A percentile compares a stretch with the other conserved stretches of the same genome.
Conservation (phyloP, 1,284 basidiomycete species). For the Boletus smithii region DNA sequence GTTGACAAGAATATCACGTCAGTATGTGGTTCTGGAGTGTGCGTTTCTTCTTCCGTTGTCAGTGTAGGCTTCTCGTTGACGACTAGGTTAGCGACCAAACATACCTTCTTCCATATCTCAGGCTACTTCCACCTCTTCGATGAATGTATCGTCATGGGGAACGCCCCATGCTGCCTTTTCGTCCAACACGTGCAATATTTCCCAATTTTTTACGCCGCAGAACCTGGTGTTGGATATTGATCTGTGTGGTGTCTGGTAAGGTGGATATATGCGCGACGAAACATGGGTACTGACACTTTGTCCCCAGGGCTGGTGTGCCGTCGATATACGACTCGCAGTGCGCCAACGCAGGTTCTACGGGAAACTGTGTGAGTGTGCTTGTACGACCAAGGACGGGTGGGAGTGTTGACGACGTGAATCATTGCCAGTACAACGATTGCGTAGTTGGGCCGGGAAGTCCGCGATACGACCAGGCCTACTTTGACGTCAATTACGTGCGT, state of each 20-base stretch:
- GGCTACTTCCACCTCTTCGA: constrained; percentile 39
- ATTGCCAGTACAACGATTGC: constrained; percentile 38
- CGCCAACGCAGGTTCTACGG: constrained; percentile 36
- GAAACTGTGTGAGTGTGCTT: constrained; percentile 38
- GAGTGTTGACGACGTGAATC: constrained; percentile 8
- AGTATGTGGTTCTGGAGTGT: constrained; percentile 79
- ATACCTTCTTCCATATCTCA: constrained; percentile 42
- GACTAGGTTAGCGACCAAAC: constrained; percentile 37
- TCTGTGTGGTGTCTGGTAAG: constrained; percentile 55
- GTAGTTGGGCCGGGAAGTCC: constrained; percentile 43
- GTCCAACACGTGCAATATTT: constrained; percentile 43
- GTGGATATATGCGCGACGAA: neutral
- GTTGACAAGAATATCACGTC: constrained; percentile 3
- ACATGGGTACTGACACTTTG: neutral
- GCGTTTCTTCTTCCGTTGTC: constrained; percentile 30
- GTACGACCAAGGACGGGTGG: neutral
- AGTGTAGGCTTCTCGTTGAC: neutral
- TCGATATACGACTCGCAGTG: constrained; percentile 38
- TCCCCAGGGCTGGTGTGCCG: constrained; percentile 41
- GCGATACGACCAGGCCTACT: constrained; percentile 46
- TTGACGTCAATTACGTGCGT: constrained; percentile 34
- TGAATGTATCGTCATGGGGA: constrained; percentile 53
- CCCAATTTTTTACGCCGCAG: constrained; percentile 49
- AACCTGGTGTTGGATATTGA: constrained; percentile 56
- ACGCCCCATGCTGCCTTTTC: constrained; percentile 52